Conservation (phyloP, 805 yeast species). For the Monosporozyma aerobia region DNA sequence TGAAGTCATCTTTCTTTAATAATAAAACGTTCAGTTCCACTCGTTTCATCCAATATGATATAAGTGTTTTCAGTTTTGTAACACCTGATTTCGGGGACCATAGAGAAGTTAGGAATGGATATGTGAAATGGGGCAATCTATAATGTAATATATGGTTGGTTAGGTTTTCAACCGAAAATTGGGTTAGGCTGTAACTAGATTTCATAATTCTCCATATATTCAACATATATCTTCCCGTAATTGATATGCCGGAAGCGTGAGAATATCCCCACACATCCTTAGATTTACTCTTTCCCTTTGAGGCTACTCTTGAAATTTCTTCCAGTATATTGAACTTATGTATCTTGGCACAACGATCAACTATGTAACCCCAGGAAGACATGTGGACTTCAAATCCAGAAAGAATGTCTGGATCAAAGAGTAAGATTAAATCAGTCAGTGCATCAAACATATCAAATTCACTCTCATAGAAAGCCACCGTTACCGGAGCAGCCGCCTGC, state of each 20-base stretch:
- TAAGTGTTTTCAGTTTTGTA: constrained; percentile 31
- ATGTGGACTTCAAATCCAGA: constrained; percentile 78
- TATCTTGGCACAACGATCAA: constrained; percentile 46
- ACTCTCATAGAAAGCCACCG: constrained; percentile 35
- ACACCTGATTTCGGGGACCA: constrained; percentile 26
- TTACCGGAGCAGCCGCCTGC: constrained; percentile 14
- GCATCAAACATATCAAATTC: constrained; percentile 54
- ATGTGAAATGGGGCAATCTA: constrained; percentile 55
- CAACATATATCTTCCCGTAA: constrained; percentile 75
- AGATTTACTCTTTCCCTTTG: constrained; percentile 40
- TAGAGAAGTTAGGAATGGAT: constrained; percentile 40
- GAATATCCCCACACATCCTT: constrained; percentile 75
- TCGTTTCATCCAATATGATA: constrained; percentile 41
- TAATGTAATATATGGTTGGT: constrained; percentile 58
- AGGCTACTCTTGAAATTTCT: constrained; percentile 51
- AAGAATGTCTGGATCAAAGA: constrained; percentile 78
- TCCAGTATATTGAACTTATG: constrained; percentile 46
- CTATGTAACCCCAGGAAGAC: constrained; percentile 82
- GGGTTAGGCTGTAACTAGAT: constrained; percentile 50
- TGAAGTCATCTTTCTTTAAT: constrained; percentile 52
- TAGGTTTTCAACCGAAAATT: constrained; percentile 71
- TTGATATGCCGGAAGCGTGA: constrained; percentile 58
- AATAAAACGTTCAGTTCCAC: constrained; percentile 36
- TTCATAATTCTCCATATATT: constrained; percentile 78
- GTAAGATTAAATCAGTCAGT: constrained; percentile 45